Base-by-base conservation (phyloP, 495 filamentous ascomycete genomes). In the Penicillium cosmopolitanum region DNA sequence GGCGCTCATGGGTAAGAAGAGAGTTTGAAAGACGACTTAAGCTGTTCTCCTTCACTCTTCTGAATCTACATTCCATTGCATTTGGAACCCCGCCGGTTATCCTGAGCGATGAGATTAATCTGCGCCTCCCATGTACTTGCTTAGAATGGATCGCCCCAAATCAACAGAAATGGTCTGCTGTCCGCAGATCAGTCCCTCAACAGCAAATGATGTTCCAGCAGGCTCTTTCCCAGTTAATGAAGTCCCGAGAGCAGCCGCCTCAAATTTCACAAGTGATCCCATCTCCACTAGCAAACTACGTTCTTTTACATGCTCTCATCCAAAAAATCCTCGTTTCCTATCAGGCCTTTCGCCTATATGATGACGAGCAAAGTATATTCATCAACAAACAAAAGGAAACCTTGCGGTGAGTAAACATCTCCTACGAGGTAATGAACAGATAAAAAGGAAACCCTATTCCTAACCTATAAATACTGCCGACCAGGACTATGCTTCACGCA, bases 311-410 rank as follows among this genome's bases (percentile, higher is more conserved):
- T 58, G 85, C 80, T 9, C 65, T 89, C 34, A 75, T 87, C 4
- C 85, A 89, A 60, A 81, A 83, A 42, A 85, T 87, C 12, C 84
- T 83, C 47, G 58, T 86, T 25, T 60, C 81, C 16, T 81, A 84
- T 51, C 80, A 86, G 55, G 46, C 60, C 4, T 52, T 63, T 50
- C 48, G 55, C 0, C 31, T 40, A 77, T 78, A 18, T 79, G 75
- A 0, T 9, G 66, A 71, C 12, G 70, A 73, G 1, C 61, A 72
- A 1, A 23, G 58, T 18, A 33, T 13, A 8, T 80, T 80, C 36
- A 73, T 72, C 1, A 59, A 73, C 28, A 55, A 77, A 11, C 76
- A 77, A 10, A 64, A 84, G 38, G 78, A 77, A 34, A 61, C 31
- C 19, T 57, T 64, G 71, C 19, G 80, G 61, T 64, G 50, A 81